These are phyloP conservation scores for Penicillium atrosanguineum DNA, from an alignment of 495 filamentous ascomycete genomes.

Conservation along the genomic window DNA sequence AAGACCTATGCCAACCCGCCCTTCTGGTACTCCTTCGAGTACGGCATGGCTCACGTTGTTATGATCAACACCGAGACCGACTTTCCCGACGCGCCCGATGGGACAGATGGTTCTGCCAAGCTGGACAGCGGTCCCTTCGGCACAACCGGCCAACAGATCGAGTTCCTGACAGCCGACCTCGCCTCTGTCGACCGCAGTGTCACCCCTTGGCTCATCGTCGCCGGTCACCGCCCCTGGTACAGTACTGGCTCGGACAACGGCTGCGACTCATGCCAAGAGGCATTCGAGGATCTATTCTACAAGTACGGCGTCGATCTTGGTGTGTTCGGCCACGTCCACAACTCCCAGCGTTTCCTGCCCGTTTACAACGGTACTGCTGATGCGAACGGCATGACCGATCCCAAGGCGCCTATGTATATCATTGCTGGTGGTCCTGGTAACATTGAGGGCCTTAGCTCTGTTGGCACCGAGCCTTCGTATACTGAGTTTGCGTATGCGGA, in stretches of 20 bases:
- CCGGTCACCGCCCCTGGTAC: slow-evolving; percentile 63
- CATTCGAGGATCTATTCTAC: slow-evolving; percentile 58
- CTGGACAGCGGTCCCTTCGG: slow-evolving; percentile 55
- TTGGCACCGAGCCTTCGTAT: slow-evolving; percentile 40
- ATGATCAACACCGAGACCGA: slow-evolving; percentile 61
- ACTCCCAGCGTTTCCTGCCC: slow-evolving; percentile 48
- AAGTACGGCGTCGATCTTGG: slow-evolving; percentile 60
- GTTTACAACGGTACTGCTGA: slow-evolving; percentile 44
- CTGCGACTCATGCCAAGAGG: slow-evolving; percentile 52
- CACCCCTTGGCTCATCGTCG: slow-evolving; percentile 58
- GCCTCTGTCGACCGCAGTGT: slow-evolving; percentile 46
- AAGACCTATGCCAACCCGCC: slow-evolving; percentile 51
- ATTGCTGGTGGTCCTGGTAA: slow-evolving; percentile 47
- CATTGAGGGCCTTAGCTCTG: slow-evolving; percentile 40
- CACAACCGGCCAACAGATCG: slow-evolving; percentile 27
- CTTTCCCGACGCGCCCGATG: slow-evolving; percentile 42
- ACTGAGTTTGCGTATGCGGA: slow-evolving; percentile 56
- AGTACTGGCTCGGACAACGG: slow-evolving; percentile 30
- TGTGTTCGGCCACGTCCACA: slow-evolving; percentile 62
- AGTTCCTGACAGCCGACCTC: slow-evolving; percentile 48
- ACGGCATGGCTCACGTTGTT: slow-evolving; percentile 56
- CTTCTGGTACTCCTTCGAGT: slow-evolving; percentile 66
- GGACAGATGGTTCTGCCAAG: slow-evolving; percentile 42
- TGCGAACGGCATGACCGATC: slow-evolving; percentile 48
- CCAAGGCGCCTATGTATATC: slow-evolving; percentile 57